A percentile compares a stretch with the other conserved stretches of the same genome.
phyloP scores from a whole-genome alignment of 805 yeast genomes.

The Kockiozyma suomiensis region DNA sequence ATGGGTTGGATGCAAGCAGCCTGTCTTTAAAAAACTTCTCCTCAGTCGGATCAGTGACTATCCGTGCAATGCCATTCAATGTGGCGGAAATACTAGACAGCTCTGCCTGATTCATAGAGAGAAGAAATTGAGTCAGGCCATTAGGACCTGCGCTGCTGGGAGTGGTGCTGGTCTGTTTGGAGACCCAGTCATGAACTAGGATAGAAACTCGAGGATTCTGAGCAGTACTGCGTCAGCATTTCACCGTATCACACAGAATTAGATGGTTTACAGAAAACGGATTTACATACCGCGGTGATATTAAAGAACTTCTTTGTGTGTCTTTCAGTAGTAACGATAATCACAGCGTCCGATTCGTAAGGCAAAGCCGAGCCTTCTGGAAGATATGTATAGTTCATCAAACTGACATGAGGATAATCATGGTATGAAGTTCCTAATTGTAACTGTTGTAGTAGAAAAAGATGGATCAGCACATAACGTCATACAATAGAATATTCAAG shows the following conservation, averaged over 20 bases:
- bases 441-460: conserved; percentile 45
- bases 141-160: conserved; percentile 16
- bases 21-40: conserved; percentile 62
- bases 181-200: conserved; percentile 88
- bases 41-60: conserved; percentile 54
- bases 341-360: conserved; percentile 49
- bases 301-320: conserved; percentile 75
- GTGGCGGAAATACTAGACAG: conserved; percentile 81
- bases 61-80: conserved; percentile 67
- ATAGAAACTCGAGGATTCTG: conserved; percentile 77
- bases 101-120: conserved; percentile 77
- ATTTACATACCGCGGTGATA: conserved; percentile 47
- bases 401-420: conserved; percentile 78
- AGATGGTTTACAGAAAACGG: too few relatives aligned
- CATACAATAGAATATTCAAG: too few relatives aligned
- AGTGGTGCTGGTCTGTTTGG: conserved; percentile 42
- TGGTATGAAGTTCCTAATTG: conserved; percentile 82
- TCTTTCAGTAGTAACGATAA: conserved; percentile 72
- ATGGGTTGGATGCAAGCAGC: conserved; percentile 64
- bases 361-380: conserved; percentile 41
- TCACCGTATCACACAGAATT: too few relatives aligned
- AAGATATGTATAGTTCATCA: conserved; percentile 86
- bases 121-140: conserved; percentile 61
- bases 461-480: not conserved
- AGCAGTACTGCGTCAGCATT: not conserved